Evolutionary conservation across 305 asterid genomes (phyloP), one percentile per base, ranked within the genome.

Genomic region (Ajuga reptans): DNA sequence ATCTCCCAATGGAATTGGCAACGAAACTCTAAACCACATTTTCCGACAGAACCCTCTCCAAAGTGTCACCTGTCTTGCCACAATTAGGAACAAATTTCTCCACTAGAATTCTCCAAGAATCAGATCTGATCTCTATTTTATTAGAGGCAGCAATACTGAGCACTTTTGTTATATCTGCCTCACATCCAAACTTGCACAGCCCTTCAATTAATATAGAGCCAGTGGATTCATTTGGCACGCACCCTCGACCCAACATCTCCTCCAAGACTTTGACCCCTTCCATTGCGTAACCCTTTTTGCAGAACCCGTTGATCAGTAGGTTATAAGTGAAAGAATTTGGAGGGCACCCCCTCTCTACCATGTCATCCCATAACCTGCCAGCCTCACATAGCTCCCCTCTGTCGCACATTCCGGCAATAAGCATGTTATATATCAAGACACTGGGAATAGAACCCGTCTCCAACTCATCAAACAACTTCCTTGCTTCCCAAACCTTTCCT

Each of bases 291-390:
- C 96, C 97, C 49, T 41, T 80, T 73, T 75, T 82, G 78, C 95
- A 89, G 72, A 89, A 85, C 63, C 95, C 96, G 54, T 80, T 86
- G 55, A 89, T 84, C 80, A 92, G 72, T 83, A 85, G 66, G 75
- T 79, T 81, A 58, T 88, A 86, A 53, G 96, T 89, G 76, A 89
- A 85, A 14, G 88, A 82, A 83, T 86, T 88, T n/a, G 96, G 96
- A 41, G 67, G 57, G 56, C 90, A 86, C 4, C 88, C 90, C 70
- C 82, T 83, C 66, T 84, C 92, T 66, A 87, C 87, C 98, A 92
- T 87, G 64, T 87, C 86, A 73, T 92, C 98, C 98, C 96, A 92
- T 60, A 92, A 74, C 79, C 87, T 87, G 69, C 95, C 98, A 14
- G 94, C 98, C 74, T 92, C 96, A 63, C 80, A 75, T 67, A 92